A percentile compares a stretch with the other conserved stretches of the same genome.
phyloP scores from a whole-genome alignment of 306 rosid species.

The Comarum palustre region DNA sequence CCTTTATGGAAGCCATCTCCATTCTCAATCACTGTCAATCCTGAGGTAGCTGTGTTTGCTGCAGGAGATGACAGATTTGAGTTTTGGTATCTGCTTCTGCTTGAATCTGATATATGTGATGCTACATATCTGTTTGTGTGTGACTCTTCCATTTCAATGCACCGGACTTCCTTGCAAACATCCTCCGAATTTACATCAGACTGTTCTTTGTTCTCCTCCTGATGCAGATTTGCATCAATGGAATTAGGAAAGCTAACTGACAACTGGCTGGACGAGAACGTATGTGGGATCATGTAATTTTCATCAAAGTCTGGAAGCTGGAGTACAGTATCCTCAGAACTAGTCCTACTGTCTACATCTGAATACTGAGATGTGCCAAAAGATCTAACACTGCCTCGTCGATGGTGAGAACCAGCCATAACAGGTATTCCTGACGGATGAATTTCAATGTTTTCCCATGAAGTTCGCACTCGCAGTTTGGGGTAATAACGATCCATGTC shows the following conservation, averaged over 20 bases:
- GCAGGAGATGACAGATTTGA: slow-evolving; percentile 50
- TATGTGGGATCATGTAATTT: slow-evolving; percentile 35
- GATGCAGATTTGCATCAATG: slow-evolving; percentile 33
- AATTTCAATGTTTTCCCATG: slow-evolving; percentile 57
- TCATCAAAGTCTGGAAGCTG: slow-evolving; percentile 65
- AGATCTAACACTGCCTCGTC: slow-evolving; percentile 52
- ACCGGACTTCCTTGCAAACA: slow-evolving; percentile 70
- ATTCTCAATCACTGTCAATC: slow-evolving; percentile 35
- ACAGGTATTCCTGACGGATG: slow-evolving; percentile 35
- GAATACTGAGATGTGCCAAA: slow-evolving; percentile 69
- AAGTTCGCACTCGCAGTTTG: slow-evolving; percentile 45
- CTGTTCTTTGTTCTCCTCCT: slow-evolving; percentile 49
- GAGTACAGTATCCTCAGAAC: slow-evolving; percentile 61
- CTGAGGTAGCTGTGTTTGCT: slow-evolving; percentile 41
- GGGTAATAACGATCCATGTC: slow-evolving; percentile 54
- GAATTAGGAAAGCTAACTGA: slow-evolving; percentile 34
- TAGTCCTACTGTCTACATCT: slow-evolving; percentile 60
- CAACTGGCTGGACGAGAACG: slow-evolving; percentile 40
- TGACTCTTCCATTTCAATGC: slow-evolving; percentile 63
- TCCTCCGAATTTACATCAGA: slow-evolving; percentile 49
- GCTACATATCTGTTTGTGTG: slow-evolving; percentile 31
- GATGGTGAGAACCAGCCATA: slow-evolving; percentile 26
- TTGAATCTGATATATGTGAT: slow-evolving; percentile 39
- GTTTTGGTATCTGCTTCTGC: slow-evolving; percentile 39
- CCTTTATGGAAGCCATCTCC: slow-evolving; percentile 31